Evolutionary conservation across 345 rosid genomes (phyloP), one percentile per base, ranked within the genome.

Genomic region (Cardiospermum halicacabum): DNA sequence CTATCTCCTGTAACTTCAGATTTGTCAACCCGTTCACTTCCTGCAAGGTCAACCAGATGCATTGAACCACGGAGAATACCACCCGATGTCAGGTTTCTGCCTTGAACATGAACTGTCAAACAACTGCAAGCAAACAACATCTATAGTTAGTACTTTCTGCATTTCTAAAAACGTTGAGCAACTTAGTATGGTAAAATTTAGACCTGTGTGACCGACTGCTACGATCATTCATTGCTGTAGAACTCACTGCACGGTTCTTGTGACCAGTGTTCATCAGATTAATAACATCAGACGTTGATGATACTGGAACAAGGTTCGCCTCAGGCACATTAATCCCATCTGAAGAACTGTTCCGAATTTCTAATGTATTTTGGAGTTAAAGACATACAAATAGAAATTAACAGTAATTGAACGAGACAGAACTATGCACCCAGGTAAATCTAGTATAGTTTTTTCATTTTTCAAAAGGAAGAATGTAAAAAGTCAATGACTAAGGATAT

Each of bases 171-270:
- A 3, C 25, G 50, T 22, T 16, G 4, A 49, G 56, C 47, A 15
- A 18, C 19, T 40, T 66, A 53, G 19, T 26, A 39, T 18, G 55
- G 32, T 16, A 25, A 21, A 24, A 53, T 28, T n/a, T 45, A 39
- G 12, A 94, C 99, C 99, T 88, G 73, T 94, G 99, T 62, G 99
- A 94, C 71, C 97, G 92, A 72, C 99, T 94, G 72, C 99, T 94
- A 32, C 96, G 78, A 66, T 94, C 99, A 80, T 94, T 91, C 78
- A 94, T 75, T 11, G 97, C 96, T 25, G 99, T 94, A 49, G 97
- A 75, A 55, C 95, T 71, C 25, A 89, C 92, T 59, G 86, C 88
- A 59, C 97, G 97, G 69, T 94, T 94, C 72, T 67, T 72, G 0
- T 87, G 92, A 37, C 99, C 99, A 27, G 89, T 74, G 69, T 87